phyloP scores from a whole-genome alignment of 2,329 filamentous ascomycete species.

The Colletotrichum coccodes region DNA sequence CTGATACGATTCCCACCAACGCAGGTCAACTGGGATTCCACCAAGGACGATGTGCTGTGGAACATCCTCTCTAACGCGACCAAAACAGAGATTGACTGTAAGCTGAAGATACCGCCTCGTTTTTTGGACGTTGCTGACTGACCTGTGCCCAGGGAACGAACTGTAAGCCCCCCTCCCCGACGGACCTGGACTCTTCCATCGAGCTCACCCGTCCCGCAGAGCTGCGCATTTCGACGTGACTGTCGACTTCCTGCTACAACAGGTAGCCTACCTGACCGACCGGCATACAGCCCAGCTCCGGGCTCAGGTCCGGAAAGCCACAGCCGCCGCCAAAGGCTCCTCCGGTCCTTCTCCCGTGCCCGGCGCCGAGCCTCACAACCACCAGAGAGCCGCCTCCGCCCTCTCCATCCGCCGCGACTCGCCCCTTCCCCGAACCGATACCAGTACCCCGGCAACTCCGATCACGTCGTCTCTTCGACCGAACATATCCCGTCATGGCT shows the following conservation, averaged over 20 bases:
- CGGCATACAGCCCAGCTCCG: constrained; percentile 89
- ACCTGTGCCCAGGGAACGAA: constrained; percentile 71
- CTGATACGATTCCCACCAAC: constrained; percentile 34
- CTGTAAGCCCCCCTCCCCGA: constrained; percentile 64
- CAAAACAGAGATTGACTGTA: constrained; percentile 90
- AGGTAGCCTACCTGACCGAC: constrained; percentile 94
- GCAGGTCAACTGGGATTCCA: constrained; percentile 87
- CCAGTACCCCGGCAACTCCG: constrained; percentile 53
- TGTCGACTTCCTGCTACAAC: constrained; percentile 88
- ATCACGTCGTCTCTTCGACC: constrained; percentile 54
- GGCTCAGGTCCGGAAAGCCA: constrained; percentile 86
- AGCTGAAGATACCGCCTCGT: constrained; percentile 36
- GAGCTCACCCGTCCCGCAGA: constrained; percentile 50
- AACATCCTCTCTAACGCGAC: constrained; percentile 85
- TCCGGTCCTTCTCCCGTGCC: constrained; percentile 67
- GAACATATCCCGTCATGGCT: constrained; percentile 58
- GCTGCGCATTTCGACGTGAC: constrained; percentile 85
- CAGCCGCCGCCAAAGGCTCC: constrained; percentile 65
- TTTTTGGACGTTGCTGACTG: constrained; percentile 4
- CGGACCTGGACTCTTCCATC: constrained; percentile 13
- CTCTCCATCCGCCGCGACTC: constrained; percentile 68
- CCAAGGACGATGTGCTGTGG: constrained; percentile 91
- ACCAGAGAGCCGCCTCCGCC: constrained; percentile 59
- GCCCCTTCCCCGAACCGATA: constrained; percentile 61
- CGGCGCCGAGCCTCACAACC: constrained; percentile 53